Evolutionary conservation across 2,329 filamentous ascomycete species (phyloP).

Genomic region (Penicillium sp.): DNA sequence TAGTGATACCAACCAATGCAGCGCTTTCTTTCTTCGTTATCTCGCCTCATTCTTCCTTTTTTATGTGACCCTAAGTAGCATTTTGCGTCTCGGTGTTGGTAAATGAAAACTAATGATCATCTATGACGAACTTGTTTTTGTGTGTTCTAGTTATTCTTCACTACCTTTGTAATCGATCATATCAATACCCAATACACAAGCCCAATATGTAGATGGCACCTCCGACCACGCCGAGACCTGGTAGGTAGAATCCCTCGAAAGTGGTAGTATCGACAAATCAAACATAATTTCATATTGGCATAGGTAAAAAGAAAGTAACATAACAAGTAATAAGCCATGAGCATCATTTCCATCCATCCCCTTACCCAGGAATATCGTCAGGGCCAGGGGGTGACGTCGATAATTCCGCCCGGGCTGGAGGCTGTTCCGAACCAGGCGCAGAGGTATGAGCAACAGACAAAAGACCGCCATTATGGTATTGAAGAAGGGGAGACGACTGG

Average conservation of each 20-base stretch:
- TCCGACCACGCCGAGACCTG: background rate
- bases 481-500: slow-evolving; percentile 7
- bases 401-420: background rate
- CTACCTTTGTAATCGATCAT: background rate
- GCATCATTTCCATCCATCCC: slow-evolving; percentile 16
- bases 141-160: background rate
- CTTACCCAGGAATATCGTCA: slow-evolving; percentile 5
- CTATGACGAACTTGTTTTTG: slow-evolving; percentile 17
- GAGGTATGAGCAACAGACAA: slow-evolving; percentile 4
- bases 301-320: background rate
- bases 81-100: slow-evolving; percentile 24
- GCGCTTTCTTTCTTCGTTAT: slow-evolving; percentile 9
- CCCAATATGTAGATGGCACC: background rate
- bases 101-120: slow-evolving; percentile 24
- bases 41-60: slow-evolving; percentile 4
- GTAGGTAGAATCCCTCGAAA: background rate
- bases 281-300: background rate
- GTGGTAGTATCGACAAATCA: slow-evolving; percentile 5
- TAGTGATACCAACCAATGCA: slow-evolving; percentile 25
- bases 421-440: background rate
- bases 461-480: slow-evolving; percentile 10
- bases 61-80: slow-evolving; percentile 17
- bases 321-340: background rate
- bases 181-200: background rate
- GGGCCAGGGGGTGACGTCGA: slow-evolving; percentile 1